Base-by-base conservation (phyloP, 192 early-diverging fungal genomes). In the Pecoramyces ruminantium region DNA sequence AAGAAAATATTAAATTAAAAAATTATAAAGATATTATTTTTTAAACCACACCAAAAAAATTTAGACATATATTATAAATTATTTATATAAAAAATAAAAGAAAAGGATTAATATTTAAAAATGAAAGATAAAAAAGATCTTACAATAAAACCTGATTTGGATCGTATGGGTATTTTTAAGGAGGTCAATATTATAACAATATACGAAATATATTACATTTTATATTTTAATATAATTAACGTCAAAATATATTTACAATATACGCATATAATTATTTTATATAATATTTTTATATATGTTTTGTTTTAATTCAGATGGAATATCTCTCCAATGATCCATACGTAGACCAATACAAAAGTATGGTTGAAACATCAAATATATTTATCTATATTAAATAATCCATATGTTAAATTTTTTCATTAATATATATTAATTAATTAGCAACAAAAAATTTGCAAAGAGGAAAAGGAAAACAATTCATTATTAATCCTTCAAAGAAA, bases 391-490 rank as follows among this genome's bases (percentile, higher is more conserved):
- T n/a, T 82, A 12, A 84, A 83, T n/a, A n/a, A n/a, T n/a, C n/a
- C n/a, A n/a, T n/a, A n/a, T n/a, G 21, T 29, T 1, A 84, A 83
- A 29, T 34, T 8, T 34, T 34, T 34, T 34, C 3, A 34, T 34
- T 34, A 34, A 34, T 34, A 34, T 34, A 8, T 14, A 8, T 39
- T 14, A 39, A 13, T 14, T 14, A 14, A 14, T 14, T 67, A 67
- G 51, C 39, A 18, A 17, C 42, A 1, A 86, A 80, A 82, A n/a
- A 29, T 85, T 28, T 82, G 67, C 6, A 87, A 29, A 81, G 88
- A 17, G 82, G 82, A 14, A 86, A 88, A 38, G 89, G 88, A 5
- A 90, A 89, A 81, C 89, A 90, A 83, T 89, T 90, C 80, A 82
- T 87, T 16, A 90, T 85, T 9, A 83, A 82, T 29, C 87, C 89